Evolutionary conservation across 345 rosid genomes (phyloP), one percentile per base, ranked within the genome.

Genomic region (Rhodamnia rubescens): DNA sequence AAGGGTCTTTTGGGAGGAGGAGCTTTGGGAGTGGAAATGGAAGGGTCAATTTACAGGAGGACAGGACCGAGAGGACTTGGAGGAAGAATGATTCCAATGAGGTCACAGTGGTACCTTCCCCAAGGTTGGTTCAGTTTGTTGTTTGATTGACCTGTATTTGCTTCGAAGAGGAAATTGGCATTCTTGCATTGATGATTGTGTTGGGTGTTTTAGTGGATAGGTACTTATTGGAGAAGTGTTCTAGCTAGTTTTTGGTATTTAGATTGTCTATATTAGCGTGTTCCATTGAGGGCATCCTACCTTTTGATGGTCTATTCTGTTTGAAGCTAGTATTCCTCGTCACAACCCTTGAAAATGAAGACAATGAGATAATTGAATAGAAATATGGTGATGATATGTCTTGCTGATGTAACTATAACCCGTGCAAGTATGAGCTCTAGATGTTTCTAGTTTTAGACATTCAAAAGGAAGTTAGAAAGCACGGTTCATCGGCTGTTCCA

Each of bases 1-100:
- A 88, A 54, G 94, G 90, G 5, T 59, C 81, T 85, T 75, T 51
- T 6, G 91, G 89, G 81, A 88, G 85, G 83, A 85, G 92, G 91
- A 85, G 86, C 83, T 87, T 87, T 52, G 87, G 87, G 55, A 82
- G 74, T 32, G 86, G 85, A 74, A 57, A 11, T 49, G 86, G 86
- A 22, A 83, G 84, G 86, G 85, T 54, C 57, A 56, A 52, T 49
- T 15, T 36, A 32, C 75, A 27, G 50, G 88, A 87, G 44, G 83
- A 83, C 55, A 83, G 40, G 88, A 86, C 88, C 15, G 89, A 87
- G 89, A 85, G 84, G 83, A 82, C 32, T 51, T 87, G 89, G 89
- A 87, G 87, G 85, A 87, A 87, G 83, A 83, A 56, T 42, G 85
- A 82, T 20, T 52, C 78, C 50, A 83, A 49, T 21, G 88, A 78